Evolutionary conservation across 108 stramenopile species (phyloP).

Genomic region (Pseudonitzschia multiseries): DNA sequence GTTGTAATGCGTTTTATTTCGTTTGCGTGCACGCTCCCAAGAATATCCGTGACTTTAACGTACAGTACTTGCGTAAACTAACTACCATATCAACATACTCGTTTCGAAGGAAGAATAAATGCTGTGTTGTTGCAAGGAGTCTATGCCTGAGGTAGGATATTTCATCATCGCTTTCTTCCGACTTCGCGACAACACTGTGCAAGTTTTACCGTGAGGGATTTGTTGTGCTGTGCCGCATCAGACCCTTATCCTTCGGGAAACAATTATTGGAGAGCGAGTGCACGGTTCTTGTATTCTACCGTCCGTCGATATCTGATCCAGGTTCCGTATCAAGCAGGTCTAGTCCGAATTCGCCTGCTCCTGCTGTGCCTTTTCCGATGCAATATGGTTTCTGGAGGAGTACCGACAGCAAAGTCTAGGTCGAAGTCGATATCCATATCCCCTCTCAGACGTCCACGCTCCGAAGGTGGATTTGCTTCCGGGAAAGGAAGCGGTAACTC

Average conservation of each 20-base stretch:
- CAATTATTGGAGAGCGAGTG: background rate
- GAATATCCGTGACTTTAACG: background rate
- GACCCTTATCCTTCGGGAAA: too few species aligned
- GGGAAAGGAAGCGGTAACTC: conserved; percentile 25
- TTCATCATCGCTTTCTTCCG: background rate
- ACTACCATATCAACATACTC: background rate
- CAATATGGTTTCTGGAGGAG: conserved; percentile 10
- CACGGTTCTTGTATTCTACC: background rate
- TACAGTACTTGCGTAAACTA: background rate
- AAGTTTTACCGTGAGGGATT: background rate
- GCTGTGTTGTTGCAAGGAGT: background rate
- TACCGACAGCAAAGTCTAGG: background rate
- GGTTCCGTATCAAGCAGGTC: background rate
- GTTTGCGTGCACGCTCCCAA: background rate
- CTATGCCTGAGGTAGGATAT: background rate
- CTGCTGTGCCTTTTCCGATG: background rate
- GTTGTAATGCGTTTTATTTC: background rate
- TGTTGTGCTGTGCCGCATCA: background rate
- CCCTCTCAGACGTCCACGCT: conserved; percentile 38
- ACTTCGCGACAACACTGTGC: background rate
- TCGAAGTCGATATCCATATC: background rate
- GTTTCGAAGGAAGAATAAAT: background rate
- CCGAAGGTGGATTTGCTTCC: conserved; percentile 46
- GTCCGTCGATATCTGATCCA: background rate
- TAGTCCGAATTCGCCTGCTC: background rate